A percentile compares a stretch with the other conserved stretches of the same genome.
These are phyloP conservation scores for Boletus barrowsii DNA, from an alignment of 768 basidiomycete genomes.

Conservation along the genomic window DNA sequence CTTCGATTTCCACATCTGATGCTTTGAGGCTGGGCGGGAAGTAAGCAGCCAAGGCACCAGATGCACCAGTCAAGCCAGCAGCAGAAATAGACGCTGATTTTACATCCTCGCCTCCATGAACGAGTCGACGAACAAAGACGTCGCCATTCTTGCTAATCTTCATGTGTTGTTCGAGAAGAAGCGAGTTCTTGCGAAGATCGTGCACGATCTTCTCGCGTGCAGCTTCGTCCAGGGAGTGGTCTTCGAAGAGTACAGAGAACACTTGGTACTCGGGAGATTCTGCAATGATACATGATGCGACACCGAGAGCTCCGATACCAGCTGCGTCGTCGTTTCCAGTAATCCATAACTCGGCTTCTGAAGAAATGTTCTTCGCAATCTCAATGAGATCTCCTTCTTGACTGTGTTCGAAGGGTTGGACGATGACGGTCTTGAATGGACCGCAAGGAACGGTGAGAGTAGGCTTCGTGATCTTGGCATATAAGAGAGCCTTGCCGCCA, in stretches of 20 bases:
- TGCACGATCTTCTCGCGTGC: slow-evolving; percentile 25
- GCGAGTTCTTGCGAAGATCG: slow-evolving; percentile 23
- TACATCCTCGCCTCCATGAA: slow-evolving; percentile 25
- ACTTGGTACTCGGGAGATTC: slow-evolving; percentile 30
- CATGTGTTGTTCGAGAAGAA: slow-evolving; percentile 30
- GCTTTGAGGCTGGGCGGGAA: slow-evolving; percentile 17
- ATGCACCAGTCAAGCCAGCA: slow-evolving; percentile 7
- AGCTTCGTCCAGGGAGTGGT: slow-evolving; percentile 22
- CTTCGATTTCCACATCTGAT: slow-evolving; percentile 20
- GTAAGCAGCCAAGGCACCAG: slow-evolving; percentile 15
- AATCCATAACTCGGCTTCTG: slow-evolving; percentile 29
- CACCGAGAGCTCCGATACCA: slow-evolving; percentile 30
- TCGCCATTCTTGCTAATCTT: slow-evolving; percentile 27
- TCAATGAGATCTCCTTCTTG: slow-evolving; percentile 27
- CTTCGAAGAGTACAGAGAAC: slow-evolving; percentile 29
- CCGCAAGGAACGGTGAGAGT: slow-evolving; percentile 12
- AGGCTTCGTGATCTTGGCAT: slow-evolving; percentile 11
- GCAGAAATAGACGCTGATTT: slow-evolving; percentile 15
- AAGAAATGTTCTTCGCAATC: slow-evolving; percentile 22
- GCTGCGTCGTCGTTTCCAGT: slow-evolving; percentile 29
- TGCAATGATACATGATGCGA: slow-evolving; percentile 28
- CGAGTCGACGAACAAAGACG: slow-evolving; percentile 28
- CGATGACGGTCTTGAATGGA: slow-evolving; percentile 25
- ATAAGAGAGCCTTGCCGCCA: slow-evolving; percentile 13
- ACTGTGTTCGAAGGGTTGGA: slow-evolving; percentile 26